A percentile compares a stretch with the other conserved stretches of the same genome.
Evolutionary conservation across 2,329 filamentous ascomycete genomes (phyloP).

Genomic region (Teratosphaeria viscida): DNA sequence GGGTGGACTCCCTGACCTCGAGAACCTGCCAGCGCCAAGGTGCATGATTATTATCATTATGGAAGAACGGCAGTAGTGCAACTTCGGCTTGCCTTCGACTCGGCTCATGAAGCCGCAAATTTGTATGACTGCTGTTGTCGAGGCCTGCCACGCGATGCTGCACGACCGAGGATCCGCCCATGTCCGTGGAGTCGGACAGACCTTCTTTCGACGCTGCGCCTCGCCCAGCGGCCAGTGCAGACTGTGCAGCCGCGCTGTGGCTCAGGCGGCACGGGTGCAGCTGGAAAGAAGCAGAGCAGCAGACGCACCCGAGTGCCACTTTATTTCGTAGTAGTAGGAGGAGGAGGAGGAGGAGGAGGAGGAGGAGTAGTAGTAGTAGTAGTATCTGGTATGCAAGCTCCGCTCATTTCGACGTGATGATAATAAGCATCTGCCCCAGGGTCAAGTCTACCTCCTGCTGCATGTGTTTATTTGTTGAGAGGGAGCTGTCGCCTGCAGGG

Average conservation of each 20-base stretch:
- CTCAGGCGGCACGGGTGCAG: neutral
- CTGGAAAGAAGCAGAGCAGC: neutral
- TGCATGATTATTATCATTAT: neutral
- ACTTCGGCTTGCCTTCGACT: neutral
- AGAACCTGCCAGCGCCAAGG: neutral
- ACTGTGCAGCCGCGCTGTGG: neutral
- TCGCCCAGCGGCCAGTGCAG: neutral
- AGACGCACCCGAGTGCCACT: neutral
- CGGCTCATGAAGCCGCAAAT: neutral
- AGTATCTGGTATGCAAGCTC: neutral
- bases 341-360: too few relatives aligned
- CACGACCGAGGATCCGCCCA: neutral
- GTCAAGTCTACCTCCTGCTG: neutral
- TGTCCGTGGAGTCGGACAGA: neutral
- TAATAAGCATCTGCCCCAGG: neutral
- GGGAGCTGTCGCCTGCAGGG: neutral
- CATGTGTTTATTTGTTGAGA: neutral
- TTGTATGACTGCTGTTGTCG: neutral
- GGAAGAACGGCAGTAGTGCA: neutral
- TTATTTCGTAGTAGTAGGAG: neutral
- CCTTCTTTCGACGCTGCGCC: neutral
- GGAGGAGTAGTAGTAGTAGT: neutral
- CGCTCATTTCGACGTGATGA: neutral
- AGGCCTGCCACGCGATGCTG: neutral
- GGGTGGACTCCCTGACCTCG: neutral